phyloP scores from a whole-genome alignment of 2,329 filamentous ascomycete species.

The Arthrobotrys musiformis region DNA sequence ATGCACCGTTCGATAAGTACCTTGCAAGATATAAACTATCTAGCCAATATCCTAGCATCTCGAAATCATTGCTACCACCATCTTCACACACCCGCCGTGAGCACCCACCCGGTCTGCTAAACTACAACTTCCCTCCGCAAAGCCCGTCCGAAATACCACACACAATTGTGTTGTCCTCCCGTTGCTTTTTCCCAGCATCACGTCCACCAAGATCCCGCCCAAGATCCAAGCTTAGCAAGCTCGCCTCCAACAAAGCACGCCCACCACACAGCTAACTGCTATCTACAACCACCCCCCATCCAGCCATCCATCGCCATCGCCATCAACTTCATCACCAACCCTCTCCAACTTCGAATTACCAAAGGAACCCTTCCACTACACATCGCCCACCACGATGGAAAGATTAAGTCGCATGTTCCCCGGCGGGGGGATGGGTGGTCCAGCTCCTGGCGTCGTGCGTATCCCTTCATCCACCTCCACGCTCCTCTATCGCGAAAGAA shows the following conservation, averaged over 20 bases:
- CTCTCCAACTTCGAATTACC: constrained; percentile 51
- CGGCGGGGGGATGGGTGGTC: constrained; percentile 72
- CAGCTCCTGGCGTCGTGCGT: constrained; percentile 72
- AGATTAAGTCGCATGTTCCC: constrained; percentile 89
- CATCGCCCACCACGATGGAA: constrained; percentile 75
- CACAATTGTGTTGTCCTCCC: constrained; percentile 14
- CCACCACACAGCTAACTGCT: neutral
- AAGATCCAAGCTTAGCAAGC: constrained; percentile 37
- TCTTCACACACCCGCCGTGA: no score
- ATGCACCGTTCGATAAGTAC: no score
- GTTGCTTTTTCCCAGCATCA: constrained; percentile 44
- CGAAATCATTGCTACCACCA: no score
- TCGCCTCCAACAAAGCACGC: constrained; percentile 11
- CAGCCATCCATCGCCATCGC: neutral
- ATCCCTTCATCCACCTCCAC: constrained; percentile 28
- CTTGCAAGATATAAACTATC: no score
- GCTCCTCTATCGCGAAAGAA: neutral
- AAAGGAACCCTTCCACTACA: constrained; percentile 20
- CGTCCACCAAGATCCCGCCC: constrained; percentile 9
- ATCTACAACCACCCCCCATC: neutral
- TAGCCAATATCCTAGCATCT: no score
- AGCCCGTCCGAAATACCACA: constrained; percentile 11
- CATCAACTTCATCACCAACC: constrained; percentile 45
- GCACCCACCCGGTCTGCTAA: no score
- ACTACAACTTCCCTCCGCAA: no score